These are phyloP conservation scores for Castanospermum australe DNA, from an alignment of 306 rosid genomes.

Conservation along the genomic window DNA sequence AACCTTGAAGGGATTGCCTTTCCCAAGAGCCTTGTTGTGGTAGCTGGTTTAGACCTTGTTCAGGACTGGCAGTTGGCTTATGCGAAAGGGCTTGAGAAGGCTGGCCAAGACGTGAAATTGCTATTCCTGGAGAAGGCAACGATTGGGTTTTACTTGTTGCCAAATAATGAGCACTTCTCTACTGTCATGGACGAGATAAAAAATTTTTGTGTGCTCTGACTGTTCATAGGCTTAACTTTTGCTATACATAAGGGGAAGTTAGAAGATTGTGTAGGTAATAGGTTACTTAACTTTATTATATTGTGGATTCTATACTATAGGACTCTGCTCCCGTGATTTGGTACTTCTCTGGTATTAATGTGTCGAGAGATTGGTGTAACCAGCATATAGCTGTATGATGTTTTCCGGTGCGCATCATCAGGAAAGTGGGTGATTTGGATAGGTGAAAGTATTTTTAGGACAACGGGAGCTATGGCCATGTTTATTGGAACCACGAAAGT, in stretches of 20 bases:
- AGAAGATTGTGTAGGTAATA: constrained; percentile 45
- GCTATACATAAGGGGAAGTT: constrained; percentile 42
- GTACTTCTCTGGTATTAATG: constrained; percentile 8
- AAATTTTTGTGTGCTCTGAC: constrained; percentile 59
- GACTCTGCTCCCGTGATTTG: constrained; percentile 35
- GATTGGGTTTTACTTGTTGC: constrained; percentile 69
- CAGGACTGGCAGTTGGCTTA: constrained; percentile 78
- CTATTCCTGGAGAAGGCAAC: constrained; percentile 66
- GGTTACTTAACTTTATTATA: constrained; percentile 38
- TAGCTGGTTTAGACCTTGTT: constrained; percentile 70
- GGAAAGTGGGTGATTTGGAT: constrained; percentile 14
- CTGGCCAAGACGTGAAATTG: constrained; percentile 51
- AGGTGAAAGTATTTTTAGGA: constrained; percentile 20
- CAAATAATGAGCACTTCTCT: constrained; percentile 62
- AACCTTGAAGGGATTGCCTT: constrained; percentile 47
- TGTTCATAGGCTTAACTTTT: constrained; percentile 47
- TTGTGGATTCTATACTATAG: constrained; percentile 27
- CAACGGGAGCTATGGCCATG: constrained; percentile 30
- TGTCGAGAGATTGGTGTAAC: constrained; percentile 21
- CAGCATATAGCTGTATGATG: constrained; percentile 45
- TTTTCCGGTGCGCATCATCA: constrained; percentile 31
- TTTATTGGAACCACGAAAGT: constrained; percentile 28
- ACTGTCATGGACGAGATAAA: constrained; percentile 71
- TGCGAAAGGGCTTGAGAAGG: constrained; percentile 55
- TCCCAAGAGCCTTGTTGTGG: constrained; percentile 73